Evolutionary conservation across 2,329 filamentous ascomycete species (phyloP).

Genomic region (Helotiales sp.): DNA sequence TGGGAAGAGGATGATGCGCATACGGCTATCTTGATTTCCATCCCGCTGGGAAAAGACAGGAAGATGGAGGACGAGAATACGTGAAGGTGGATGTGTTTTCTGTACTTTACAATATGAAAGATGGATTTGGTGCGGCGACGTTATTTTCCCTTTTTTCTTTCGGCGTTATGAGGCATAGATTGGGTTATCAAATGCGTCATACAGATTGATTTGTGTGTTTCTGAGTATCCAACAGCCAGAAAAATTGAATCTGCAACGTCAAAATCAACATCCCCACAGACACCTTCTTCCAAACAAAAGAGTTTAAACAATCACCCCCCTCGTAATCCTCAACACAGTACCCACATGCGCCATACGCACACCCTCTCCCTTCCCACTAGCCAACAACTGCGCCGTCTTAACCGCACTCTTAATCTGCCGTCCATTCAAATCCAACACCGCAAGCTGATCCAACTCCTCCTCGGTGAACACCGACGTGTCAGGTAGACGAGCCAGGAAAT

Average conservation of each 20-base stretch:
- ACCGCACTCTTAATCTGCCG: conserved; percentile 45
- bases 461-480: conserved; percentile 18
- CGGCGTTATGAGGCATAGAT: neutral
- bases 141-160: neutral
- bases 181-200: too few species aligned
- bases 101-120: too few species aligned
- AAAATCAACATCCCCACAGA: neutral
- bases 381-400: conserved; percentile 41
- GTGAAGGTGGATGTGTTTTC: too few species aligned
- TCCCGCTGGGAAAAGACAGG: too few species aligned
- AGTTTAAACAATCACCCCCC: conserved; percentile 4
- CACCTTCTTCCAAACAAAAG: too few species aligned
- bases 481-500: conserved; percentile 20
- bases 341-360: conserved; percentile 36
- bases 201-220: neutral
- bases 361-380: conserved; percentile 34
- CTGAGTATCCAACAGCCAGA: neutral
- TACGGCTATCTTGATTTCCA: too few species aligned
- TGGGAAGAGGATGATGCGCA: too few species aligned
- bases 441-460: conserved; percentile 26
- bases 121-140: too few species aligned
- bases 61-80: too few species aligned
- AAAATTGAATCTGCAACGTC: too few species aligned
- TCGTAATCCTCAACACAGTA: conserved; percentile 40
- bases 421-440: conserved; percentile 39